Base-by-base conservation (phyloP, 805 yeast species). In the Saccharomycopsis babjevae region DNA sequence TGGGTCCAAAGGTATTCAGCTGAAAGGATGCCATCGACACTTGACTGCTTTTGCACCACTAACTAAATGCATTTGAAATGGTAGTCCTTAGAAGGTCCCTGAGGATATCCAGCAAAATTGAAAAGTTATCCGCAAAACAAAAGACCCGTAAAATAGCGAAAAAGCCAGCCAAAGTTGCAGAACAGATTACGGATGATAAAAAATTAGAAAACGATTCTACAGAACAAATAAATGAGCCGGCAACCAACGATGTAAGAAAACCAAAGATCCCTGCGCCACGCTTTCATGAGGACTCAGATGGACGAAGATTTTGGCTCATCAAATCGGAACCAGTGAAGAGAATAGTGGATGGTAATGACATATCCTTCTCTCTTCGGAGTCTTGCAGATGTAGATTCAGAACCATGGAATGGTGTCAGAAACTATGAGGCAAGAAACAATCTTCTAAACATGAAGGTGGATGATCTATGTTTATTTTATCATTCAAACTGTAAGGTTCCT, bases 351-450 rank as follows among this genome's bases (percentile, higher is more conserved):
- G 82, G 81, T 1, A 69, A 70, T 20, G 84, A 82, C 66, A 82
- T 78, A 25, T 73, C 74, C 50, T 82, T 80, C 67, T 73, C 83
- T 5, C 70, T 82, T 6, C 71, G 71, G 8, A 81, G 77, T 36
- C 69, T 82, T 13, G 67, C 74, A 18, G 65, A 72, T 5, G 77
- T 73, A 8, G 72, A 68, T 5, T 62, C 62, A 1, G 80, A 79
- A 58, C 75, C 79, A n/a, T 82, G 86, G 86, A 82, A 80, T 63
- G 86, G 86, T 1, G 85, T 82, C 11, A 71, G 86, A 55, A 82
- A 82, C 67, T 77, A 77, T 62, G 85, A 82, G 69, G 85, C 86
- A 1, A 72, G 78, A 62, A 83, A 81, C 64, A 74, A 76, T 62
- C 73, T 82, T 76, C 65, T 75, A 20, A 70, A 71, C 43, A 83